A percentile compares a stretch with the other conserved stretches of the same genome.
phyloP scores from a whole-genome alignment of 805 yeast species.

The Hanseniaspora singularis region DNA sequence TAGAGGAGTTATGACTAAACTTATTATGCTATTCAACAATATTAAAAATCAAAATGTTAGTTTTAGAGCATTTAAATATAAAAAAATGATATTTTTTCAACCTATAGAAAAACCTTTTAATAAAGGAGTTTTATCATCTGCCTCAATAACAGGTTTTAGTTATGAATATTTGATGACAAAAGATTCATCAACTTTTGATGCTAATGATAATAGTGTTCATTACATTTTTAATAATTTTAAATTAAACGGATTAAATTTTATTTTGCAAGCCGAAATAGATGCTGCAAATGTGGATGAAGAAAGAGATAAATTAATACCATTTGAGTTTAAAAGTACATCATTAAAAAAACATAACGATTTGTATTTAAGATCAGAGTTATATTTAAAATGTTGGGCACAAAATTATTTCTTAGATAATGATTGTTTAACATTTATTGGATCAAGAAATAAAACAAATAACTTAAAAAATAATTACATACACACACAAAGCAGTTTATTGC shows the following conservation, averaged over 20 bases:
- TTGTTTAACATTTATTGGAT: not conserved
- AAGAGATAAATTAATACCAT: not conserved
- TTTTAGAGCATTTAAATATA: conserved; percentile 3
- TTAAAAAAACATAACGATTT: not conserved
- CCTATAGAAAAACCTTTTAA: conserved; percentile 3
- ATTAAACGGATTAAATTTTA: not conserved
- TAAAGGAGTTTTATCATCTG: not conserved
- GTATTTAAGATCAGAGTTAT: not conserved
- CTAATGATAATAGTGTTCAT: not conserved
- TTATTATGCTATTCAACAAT: not conserved
- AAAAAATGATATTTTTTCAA: not conserved
- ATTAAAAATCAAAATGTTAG: not conserved
- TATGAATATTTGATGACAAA: conserved; percentile 9
- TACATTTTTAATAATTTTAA: conserved; percentile 4
- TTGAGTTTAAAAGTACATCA: conserved; percentile 6
- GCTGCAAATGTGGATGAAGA: not conserved
- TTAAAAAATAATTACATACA: not conserved
- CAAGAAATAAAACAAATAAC: not conserved
- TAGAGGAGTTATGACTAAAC: conserved; percentile 11
- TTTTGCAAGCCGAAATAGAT: conserved; percentile 12
- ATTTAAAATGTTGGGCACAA: conserved; percentile 10
- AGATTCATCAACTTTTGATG: not conserved
- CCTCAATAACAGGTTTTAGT: conserved; percentile 4
- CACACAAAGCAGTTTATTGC: not conserved
- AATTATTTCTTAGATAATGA: conserved; percentile 1